Conservation (phyloP, 2,329 filamentous ascomycete genomes). For the Trichoderma harzianum region DNA sequence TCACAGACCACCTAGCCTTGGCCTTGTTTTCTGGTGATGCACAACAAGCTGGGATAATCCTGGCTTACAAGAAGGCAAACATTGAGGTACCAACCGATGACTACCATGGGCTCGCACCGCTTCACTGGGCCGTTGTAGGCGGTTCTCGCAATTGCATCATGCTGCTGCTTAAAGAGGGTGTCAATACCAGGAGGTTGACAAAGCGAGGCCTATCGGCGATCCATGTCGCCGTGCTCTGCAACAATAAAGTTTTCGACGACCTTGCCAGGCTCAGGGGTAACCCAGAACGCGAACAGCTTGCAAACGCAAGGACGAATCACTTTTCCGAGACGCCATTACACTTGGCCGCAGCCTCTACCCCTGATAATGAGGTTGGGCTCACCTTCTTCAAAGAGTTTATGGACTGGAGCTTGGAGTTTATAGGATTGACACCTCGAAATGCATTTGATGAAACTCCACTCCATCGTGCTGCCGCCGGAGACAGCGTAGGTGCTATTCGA, state of each 20-base stretch:
- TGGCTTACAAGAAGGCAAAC: not conserved
- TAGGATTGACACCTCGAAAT: not conserved
- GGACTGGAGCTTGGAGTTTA: not conserved
- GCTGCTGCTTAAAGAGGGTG: not conserved
- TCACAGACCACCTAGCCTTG: not conserved
- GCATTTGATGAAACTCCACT: conserved; percentile 15
- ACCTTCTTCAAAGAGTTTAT: not conserved
- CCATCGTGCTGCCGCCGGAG: conserved; percentile 6
- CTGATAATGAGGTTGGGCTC: not conserved
- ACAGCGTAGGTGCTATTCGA: not conserved
- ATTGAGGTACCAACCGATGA: not conserved
- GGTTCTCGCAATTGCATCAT: not conserved
- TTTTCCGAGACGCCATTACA: conserved; percentile 1
- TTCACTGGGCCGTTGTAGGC: conserved; percentile 14
- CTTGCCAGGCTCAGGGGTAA: not conserved
- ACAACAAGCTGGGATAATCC: not conserved
- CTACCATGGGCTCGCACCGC: not conserved
- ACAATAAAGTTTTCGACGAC: not conserved
- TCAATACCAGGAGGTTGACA: not conserved
- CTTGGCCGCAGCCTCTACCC: conserved; percentile 6
- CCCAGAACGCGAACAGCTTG: not conserved
- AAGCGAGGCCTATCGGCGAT: not conserved
- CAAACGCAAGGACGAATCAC: not conserved
- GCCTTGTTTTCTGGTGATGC: conserved; percentile 4
- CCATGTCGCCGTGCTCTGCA: conserved; percentile 6